Base-by-base conservation (phyloP, 768 basidiomycete genomes). In the Coprinellus aureogranulatus region DNA sequence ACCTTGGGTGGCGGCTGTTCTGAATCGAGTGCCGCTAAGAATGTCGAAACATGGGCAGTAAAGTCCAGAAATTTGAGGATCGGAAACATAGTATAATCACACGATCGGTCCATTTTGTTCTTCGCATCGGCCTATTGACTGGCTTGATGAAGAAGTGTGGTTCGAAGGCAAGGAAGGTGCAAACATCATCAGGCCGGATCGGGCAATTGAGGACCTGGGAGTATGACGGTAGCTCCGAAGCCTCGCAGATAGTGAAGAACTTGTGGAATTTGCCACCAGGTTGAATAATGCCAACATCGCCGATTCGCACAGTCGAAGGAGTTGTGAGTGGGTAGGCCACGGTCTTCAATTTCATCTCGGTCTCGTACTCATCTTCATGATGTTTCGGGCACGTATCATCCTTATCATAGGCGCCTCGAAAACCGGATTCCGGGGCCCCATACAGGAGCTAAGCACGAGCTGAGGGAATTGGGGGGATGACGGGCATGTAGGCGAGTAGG, bases 181-280 rank as follows among this genome's bases (percentile, higher is more conserved):
- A 53, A 5, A 48, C 26, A 39, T 58, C 57, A 2, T 47, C 44
- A 40, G 44, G 20, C 2, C 42, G n/a, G 16, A 58, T 30, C 8
- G 57, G 45, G 12, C 50, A 11, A 30, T 53, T 52, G 22, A 58
- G 51, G 23, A 40, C 34, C 11, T 25, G 25, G 30, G 53, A 53
- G 34, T 58, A 58, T 18, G 52, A 51, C 11, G 57, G 57, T 14
- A 58, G 41, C 18, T 58, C 57, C 3, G 22, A 23, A n/a, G 50
- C 51, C 27, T 31, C 42, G 18, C 31, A 46, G 44, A 58, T 53
- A 34, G 53, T 58, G 57, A 58, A 58, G 30, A 30, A 31, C n/a
- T 48, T 30, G 20, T 53, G 41, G 44, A 58, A 30, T 4, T 28
- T 30, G 20, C 57, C 57, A 28, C 27, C 45, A 12, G 51, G 16